Percentiles rank a stretch among this genome's conserved stretches.
These are phyloP conservation scores for Quercus ilex DNA, from an alignment of 306 rosid species.

Conservation along the genomic window DNA sequence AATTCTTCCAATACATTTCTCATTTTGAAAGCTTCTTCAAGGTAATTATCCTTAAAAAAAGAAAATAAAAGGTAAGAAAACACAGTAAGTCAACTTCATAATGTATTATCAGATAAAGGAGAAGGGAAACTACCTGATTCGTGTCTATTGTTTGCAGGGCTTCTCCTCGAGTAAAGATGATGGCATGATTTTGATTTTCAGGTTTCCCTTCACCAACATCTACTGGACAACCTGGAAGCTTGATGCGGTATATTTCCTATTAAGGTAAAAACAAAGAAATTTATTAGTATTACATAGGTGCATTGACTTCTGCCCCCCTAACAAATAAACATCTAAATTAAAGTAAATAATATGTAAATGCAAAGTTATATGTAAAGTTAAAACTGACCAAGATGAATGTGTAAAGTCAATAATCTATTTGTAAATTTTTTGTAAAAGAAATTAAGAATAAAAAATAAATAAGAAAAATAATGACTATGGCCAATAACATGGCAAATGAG, in stretches of 20 bases:
- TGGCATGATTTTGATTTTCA: constrained; percentile 98
- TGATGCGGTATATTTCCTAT: constrained; percentile 95
- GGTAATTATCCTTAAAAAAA: constrained; percentile 71
- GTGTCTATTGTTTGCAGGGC: constrained; percentile 94
- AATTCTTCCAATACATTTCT: constrained; percentile 88
- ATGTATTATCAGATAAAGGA: constrained; percentile 10
- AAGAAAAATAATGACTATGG: too few relatives aligned
- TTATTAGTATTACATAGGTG: neutral
- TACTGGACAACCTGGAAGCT: constrained; percentile 89
- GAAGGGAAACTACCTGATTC: constrained; percentile 70
- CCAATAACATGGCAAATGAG: too few relatives aligned
- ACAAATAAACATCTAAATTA: too few relatives aligned
- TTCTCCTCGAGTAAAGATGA: constrained; percentile 94
- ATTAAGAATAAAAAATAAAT: too few relatives aligned
- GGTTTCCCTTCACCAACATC: constrained; percentile 96
- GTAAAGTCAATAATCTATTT: too few relatives aligned
- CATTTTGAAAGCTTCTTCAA: constrained; percentile 98
- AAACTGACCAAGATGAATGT: too few relatives aligned
- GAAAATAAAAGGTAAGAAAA: constrained; percentile 1
- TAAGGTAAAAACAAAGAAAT: constrained; percentile 12
- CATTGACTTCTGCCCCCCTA: neutral
- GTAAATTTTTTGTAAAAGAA: too few relatives aligned
- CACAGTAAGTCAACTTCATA: neutral
- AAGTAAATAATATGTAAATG: neutral
- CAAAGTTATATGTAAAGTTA: too few relatives aligned